Percentiles rank a stretch among this genome's conserved stretches.
Conservation (phyloP, 345 rosid species). For the Arabis hirsuta region DNA sequence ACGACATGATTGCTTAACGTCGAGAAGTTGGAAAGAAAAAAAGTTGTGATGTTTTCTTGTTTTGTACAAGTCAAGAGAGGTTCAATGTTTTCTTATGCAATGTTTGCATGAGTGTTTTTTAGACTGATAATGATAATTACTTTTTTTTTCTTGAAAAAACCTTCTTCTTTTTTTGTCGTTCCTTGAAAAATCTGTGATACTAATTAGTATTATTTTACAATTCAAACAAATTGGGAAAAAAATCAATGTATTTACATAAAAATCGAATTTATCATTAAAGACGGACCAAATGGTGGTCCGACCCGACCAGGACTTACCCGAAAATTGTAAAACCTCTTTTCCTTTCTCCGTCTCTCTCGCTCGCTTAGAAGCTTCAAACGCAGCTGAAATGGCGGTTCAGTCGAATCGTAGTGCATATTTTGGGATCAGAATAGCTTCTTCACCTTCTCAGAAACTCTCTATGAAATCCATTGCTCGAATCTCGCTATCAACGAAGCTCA, state of each 20-base stretch:
- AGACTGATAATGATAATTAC: too few species aligned
- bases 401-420: slow-evolving; percentile 36
- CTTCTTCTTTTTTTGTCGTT: too few species aligned
- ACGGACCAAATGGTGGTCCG: neutral
- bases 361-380: slow-evolving; percentile 26
- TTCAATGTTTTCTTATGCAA: neutral
- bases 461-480: slow-evolving; percentile 39
- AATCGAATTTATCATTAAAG: too few species aligned
- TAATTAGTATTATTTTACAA: too few species aligned
- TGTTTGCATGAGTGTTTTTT: neutral
- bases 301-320: slow-evolving; percentile 19
- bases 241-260: too few species aligned
- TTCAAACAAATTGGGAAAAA: too few species aligned
- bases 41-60: neutral
- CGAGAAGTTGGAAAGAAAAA: too few species aligned
- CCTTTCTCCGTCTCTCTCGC: neutral
- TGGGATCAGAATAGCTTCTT: slow-evolving; percentile 31
- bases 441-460: slow-evolving; percentile 34
- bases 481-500: slow-evolving; percentile 34
- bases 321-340: slow-evolving; percentile 16
- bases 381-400: slow-evolving; percentile 45
- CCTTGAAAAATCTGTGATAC: too few species aligned
- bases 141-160: too few species aligned
- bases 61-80: slow-evolving; percentile 15
- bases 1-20: slow-evolving; percentile 65